Evolutionary conservation across 2,329 filamentous ascomycete species (phyloP), one percentile per base, ranked within the genome.

Genomic region (Botrytis squamosa): DNA sequence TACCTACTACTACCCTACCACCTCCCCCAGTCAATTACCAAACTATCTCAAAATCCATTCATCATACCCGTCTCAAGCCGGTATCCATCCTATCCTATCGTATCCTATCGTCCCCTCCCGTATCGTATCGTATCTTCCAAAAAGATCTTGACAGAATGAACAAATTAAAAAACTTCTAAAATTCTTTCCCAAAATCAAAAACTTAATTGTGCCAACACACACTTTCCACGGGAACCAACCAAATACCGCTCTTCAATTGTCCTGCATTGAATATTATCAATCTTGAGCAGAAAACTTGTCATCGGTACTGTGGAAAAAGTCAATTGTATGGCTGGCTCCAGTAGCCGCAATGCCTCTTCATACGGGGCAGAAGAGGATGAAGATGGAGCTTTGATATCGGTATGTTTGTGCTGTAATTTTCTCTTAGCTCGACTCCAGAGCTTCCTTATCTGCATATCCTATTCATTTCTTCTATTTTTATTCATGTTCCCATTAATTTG

Each of bases 301-400:
- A 63, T 71, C 63, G 46, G 46, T 49, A 7, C 46, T 12, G n/a
- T 68, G 52, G 42, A 71, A 52, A 63, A 52, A n/a, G 69, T 63
- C 42, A 42, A 38, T 71, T 71, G 75, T 75, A 82, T 82, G 81
- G 80, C 80, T 76, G 77, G 80, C 73, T 80, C 77, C 67, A 76
- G 76, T 73, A 79, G 78, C 80, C 79, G 77, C 76, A 80, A 81
- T 81, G 80, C 76, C 76, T 80, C 79, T 75, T 75, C 79, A 72
- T 77, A 78, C 66, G 66, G 77, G 77, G 79, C 75, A 69, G 66
- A 74, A 49, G 76, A 71, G 52, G 78, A 80, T 44, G 79, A 81
- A 60, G 79, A 81, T 74, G 69, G 59, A 18, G 67, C 79, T 63
- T 77, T 82, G 75, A 81, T 82, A 75, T 82, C 81, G 57, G 81